Conservation (phyloP, 1,284 basidiomycete genomes). For the Cryptococcus sp. region DNA sequence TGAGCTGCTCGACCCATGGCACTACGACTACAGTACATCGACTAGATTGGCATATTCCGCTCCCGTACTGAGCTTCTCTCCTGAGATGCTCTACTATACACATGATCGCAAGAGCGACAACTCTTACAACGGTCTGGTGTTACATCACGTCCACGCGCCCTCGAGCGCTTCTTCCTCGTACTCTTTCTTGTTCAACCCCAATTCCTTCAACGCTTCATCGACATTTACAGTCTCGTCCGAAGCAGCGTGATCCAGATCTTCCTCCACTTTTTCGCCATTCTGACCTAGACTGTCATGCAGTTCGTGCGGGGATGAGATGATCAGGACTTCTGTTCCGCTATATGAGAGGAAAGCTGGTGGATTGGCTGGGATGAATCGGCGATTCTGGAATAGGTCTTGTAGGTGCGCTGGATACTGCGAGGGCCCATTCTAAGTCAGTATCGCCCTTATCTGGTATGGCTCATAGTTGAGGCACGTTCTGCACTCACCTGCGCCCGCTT, state of each 20-base stretch:
- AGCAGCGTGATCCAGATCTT: slow-evolving; percentile 55
- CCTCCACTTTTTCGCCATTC: slow-evolving; percentile 59
- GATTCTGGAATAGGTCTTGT: slow-evolving; percentile 41
- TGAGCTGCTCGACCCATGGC: too few relatives aligned
- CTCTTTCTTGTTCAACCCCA: slow-evolving; percentile 57
- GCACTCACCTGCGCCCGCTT: slow-evolving; percentile 32
- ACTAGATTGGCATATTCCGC: too few relatives aligned
- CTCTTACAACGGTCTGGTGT: too few relatives aligned
- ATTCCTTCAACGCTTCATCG: slow-evolving; percentile 59
- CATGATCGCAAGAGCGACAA: too few relatives aligned
- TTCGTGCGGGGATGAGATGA: slow-evolving; percentile 57
- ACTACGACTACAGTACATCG: too few relatives aligned
- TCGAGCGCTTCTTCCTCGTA: slow-evolving; percentile 60
- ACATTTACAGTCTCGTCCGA: slow-evolving; percentile 57
- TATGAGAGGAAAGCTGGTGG: slow-evolving; percentile 62
- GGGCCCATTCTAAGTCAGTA: background rate
- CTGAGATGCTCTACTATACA: too few relatives aligned
- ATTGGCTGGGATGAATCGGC: slow-evolving; percentile 61
- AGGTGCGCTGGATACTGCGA: slow-evolving; percentile 31
- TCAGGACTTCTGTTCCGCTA: slow-evolving; percentile 61
- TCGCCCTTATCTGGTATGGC: too few relatives aligned
- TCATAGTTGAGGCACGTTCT: too few relatives aligned
- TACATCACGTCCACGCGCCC: slow-evolving; percentile 56
- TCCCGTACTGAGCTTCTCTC: too few relatives aligned
- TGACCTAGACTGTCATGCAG: slow-evolving; percentile 50